A percentile compares a stretch with the other conserved stretches of the same genome.
Conservation (phyloP, 164 flowering plant species). For the Vitis riparia region DNA sequence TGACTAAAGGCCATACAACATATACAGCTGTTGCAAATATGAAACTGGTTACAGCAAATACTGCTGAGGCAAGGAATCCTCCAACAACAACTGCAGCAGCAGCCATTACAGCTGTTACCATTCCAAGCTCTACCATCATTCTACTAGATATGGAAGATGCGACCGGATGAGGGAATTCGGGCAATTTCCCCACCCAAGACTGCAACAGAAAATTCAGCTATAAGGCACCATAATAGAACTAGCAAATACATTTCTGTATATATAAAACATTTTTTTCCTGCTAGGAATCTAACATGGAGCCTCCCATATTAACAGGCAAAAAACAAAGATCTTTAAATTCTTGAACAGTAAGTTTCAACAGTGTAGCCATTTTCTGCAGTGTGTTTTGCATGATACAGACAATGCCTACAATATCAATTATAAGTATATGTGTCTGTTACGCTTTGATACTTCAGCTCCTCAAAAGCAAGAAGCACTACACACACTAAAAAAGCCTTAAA, state of each 20-base stretch:
- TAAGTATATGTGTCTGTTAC: too few relatives aligned
- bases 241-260: too few relatives aligned
- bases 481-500: not conserved
- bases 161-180: constrained; percentile 82
- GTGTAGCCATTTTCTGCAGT: not conserved
- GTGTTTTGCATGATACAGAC: not conserved
- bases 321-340: not conserved
- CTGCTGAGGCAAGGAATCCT: constrained; percentile 78
- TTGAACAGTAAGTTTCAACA: not conserved
- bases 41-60: constrained; percentile 72
- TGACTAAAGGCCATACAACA: constrained; percentile 73
- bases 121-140: constrained; percentile 84
- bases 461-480: too few relatives aligned
- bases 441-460: too few relatives aligned
- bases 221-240: not conserved
- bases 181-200: constrained; percentile 78
- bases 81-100: constrained; percentile 76
- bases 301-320: not conserved
- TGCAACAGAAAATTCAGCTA: constrained; percentile 35
- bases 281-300: too few relatives aligned
- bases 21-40: constrained; percentile 49
- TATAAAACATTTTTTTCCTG: too few relatives aligned
- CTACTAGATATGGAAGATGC: constrained; percentile 94
- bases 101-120: constrained; percentile 66
- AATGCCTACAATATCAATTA: not conserved